phyloP scores from a whole-genome alignment of 2,329 filamentous ascomycete species.

The Colletotrichum sp. region DNA sequence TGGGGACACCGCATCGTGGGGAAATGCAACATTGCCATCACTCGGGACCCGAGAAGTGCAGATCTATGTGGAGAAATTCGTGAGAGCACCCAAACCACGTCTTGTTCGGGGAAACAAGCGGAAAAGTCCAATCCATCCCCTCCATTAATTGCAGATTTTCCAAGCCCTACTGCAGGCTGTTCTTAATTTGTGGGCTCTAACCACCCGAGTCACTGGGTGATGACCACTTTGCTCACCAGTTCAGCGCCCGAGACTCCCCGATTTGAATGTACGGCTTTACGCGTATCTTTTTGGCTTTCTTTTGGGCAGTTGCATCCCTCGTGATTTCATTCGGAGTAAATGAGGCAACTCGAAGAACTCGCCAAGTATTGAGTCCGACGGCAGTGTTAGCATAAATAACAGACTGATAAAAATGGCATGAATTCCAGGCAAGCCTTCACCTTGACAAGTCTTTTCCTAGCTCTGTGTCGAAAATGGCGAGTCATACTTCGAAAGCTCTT shows the following conservation, averaged over 20 bases:
- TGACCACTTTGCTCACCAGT: neutral
- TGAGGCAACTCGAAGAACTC: neutral
- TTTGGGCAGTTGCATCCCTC: neutral
- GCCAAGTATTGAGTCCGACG: neutral
- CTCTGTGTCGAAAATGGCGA: neutral
- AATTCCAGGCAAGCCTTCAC: neutral
- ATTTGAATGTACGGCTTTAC: neutral
- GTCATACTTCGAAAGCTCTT: neutral
- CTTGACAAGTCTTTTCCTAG: too few species aligned
- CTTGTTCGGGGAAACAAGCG: neutral
- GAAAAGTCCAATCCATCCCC: neutral
- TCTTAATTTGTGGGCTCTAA: neutral
- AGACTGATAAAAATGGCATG: neutral
- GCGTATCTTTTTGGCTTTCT: neutral
- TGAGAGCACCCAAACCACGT: neutral
- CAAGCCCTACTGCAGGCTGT: neutral
- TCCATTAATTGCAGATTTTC: neutral
- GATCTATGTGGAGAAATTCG: neutral
- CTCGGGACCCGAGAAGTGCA: neutral
- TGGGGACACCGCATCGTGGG: neutral
- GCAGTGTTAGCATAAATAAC: neutral
- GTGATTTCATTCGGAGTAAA: neutral
- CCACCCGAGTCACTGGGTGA: neutral
- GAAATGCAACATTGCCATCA: neutral
- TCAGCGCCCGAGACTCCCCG: neutral